A percentile compares a stretch with the other conserved stretches of the same genome.
These are phyloP conservation scores for Gracilaria caudata DNA, from an alignment of 23 red algal species.

Conservation along the genomic window DNA sequence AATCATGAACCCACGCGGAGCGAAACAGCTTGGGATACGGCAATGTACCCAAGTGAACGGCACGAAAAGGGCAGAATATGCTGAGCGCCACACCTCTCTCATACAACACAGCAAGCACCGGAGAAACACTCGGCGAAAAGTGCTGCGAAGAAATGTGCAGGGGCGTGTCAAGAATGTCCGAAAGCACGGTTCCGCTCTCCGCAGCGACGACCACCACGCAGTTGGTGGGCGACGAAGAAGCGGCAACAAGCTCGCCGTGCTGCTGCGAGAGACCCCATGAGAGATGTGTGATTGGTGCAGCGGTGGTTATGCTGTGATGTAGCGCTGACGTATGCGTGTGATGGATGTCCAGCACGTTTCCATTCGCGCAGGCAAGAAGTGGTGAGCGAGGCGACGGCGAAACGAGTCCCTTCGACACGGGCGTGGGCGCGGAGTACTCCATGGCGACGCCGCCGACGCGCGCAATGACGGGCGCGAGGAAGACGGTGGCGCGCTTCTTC, in stretches of 20 bases:
- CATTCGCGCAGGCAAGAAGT: constrained; percentile 30
- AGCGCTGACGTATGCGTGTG: constrained; percentile 1
- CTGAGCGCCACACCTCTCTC: not conserved
- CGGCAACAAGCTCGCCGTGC: constrained; percentile 28
- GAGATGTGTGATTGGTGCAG: constrained; percentile 19
- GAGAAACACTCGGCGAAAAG: not conserved
- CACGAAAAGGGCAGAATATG: constrained; percentile 28
- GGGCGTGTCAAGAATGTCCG: constrained; percentile 23
- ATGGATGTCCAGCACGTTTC: constrained; percentile 28
- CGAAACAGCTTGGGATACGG: constrained; percentile 1
- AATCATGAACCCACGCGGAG: not conserved
- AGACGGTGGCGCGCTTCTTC: not conserved
- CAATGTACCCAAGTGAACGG: not conserved
- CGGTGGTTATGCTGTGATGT: constrained; percentile 24
- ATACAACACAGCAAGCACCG: not conserved
- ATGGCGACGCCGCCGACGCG: not conserved
- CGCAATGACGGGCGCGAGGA: not conserved
- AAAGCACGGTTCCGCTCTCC: not conserved
- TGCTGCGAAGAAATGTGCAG: not conserved
- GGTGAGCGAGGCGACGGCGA: constrained; percentile 21
- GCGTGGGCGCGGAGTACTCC: constrained; percentile 41
- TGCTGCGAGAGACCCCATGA: not conserved
- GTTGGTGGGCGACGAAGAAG: constrained; percentile 4
- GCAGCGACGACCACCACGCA: constrained; percentile 29
- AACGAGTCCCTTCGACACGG: constrained; percentile 25